Evolutionary conservation across 2,329 filamentous ascomycete species (phyloP), one percentile per base, ranked within the genome.

Genomic region (Periconia sp.): DNA sequence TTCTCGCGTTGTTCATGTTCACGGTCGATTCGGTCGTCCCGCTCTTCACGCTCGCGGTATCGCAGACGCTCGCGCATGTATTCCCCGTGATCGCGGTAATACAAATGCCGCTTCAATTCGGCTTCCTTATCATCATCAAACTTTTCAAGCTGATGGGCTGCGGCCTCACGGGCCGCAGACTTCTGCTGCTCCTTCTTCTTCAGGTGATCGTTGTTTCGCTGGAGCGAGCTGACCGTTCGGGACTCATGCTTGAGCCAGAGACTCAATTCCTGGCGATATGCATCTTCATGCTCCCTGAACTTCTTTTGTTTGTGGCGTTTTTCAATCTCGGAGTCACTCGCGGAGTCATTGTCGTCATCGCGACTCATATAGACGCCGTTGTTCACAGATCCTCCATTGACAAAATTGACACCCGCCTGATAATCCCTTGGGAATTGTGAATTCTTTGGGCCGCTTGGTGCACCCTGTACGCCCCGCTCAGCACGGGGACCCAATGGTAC

Each of bases 81-180:
- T 19, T 85, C 82, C 41, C 87, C 88, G 47, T 88, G 89, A 64
- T 99, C 93, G 46, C 87, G 82, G 75, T 97, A 97, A 78, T 97
- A 99, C 40, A 89, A 83, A 56, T 92, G 86, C 2, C 79, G 77
- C 73, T 91, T 92, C 20, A 87, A 82, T 17, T 80, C 81, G 7
- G 85, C 82, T 75, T 97, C 92, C n/a, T 82, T 78, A 62, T 96
- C 92, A 64, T 99, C 94, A 63, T 97, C 88, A 85, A 92, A 97
- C n/a, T 88, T 85, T 44, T 82, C 81, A 13, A 96, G 81, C 52
- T 88, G 84, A 63, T 90, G 85, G 8, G 88, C 84, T 74, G 89
- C 86, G 46, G 86, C 84, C 30, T 87, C 84, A 54, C 82, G 85
- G 49, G 84, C 82, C 45, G 85, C 82, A 57, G 87, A 83, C 2